These are phyloP conservation scores for Lepidopterella palustris DNA, from an alignment of 495 filamentous ascomycete species.

Conservation along the genomic window DNA sequence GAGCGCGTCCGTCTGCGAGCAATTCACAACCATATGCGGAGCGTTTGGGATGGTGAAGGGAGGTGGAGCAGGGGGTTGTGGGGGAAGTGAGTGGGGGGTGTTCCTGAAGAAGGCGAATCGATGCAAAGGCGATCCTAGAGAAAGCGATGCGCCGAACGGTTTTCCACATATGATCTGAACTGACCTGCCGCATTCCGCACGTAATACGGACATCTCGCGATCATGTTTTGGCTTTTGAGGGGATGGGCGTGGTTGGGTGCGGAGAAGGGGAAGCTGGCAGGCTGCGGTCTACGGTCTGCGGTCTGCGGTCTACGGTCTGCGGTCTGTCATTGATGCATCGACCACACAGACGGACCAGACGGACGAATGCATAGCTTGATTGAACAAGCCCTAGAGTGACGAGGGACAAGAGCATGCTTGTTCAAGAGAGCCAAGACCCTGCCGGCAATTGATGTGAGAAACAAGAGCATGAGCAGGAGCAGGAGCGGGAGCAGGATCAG, in stretches of 20 bases:
- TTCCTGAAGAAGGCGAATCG: conserved; percentile 16
- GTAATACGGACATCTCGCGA: background rate
- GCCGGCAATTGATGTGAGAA: no score
- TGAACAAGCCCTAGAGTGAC: background rate
- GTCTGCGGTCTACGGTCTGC: no score
- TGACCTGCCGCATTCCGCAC: background rate
- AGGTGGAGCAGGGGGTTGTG: conserved; percentile 9
- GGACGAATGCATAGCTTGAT: background rate
- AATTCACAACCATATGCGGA: conserved; percentile 11
- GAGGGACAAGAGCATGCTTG: no score
- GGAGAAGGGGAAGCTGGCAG: conserved; percentile 6
- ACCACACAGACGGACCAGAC: background rate
- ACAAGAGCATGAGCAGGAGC: no score
- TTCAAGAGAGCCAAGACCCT: background rate
- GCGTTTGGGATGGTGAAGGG: no score
- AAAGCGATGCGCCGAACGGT: conserved; percentile 14
- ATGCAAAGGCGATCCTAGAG: conserved; percentile 1
- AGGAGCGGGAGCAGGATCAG: background rate
- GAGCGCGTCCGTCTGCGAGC: conserved; percentile 3
- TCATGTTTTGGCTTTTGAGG: no score
- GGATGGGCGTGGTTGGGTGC: no score
- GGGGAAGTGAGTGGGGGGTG: conserved; percentile 16
- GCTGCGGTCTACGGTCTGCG: no score
- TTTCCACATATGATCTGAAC: conserved; percentile 23
- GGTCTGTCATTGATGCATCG: background rate